Percentiles rank a stretch among this genome's conserved stretches.
Evolutionary conservation across 345 rosid genomes (phyloP).

Genomic region (Eucalyptus sideroxylon): DNA sequence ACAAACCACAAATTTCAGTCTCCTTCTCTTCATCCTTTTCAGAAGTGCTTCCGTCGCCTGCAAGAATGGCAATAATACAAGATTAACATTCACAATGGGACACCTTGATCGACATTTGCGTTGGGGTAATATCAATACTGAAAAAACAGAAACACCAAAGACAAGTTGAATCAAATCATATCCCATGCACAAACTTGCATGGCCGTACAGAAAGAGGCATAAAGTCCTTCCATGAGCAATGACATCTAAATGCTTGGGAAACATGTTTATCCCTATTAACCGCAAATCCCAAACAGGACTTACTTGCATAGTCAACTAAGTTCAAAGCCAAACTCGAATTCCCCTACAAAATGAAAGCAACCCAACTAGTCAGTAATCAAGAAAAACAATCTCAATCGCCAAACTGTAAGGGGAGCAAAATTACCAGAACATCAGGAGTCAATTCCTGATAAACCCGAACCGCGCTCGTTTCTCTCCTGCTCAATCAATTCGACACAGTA

Average conservation of each 20-base stretch:
- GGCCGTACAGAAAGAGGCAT: neutral
- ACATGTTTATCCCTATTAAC: neutral
- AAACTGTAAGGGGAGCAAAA: neutral
- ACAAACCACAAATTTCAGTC: conserved; percentile 21
- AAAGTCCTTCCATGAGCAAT: neutral
- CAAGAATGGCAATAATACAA: neutral
- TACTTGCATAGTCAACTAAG: conserved; percentile 50
- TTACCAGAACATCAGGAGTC: conserved; percentile 38
- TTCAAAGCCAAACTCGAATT: conserved; percentile 11
- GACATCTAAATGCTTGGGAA: neutral
- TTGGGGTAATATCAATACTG: neutral
- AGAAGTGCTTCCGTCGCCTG: conserved; percentile 38
- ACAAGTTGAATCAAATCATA: neutral
- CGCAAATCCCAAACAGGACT: neutral
- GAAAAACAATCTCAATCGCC: neutral
- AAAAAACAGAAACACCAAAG: neutral
- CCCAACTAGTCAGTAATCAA: neutral
- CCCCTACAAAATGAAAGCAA: conserved; percentile 12
- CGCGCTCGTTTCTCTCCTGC: conserved; percentile 43
- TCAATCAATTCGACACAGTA: neutral
- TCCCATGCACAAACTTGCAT: neutral
- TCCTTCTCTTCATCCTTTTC: conserved; percentile 17
- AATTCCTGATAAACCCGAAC: conserved; percentile 26
- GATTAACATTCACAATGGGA: neutral
- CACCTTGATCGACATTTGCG: neutral